Evolutionary conservation across 169 alveolate species (phyloP), one percentile per base, ranked within the genome.

Genomic region (Cryptosporidium ryanae): DNA sequence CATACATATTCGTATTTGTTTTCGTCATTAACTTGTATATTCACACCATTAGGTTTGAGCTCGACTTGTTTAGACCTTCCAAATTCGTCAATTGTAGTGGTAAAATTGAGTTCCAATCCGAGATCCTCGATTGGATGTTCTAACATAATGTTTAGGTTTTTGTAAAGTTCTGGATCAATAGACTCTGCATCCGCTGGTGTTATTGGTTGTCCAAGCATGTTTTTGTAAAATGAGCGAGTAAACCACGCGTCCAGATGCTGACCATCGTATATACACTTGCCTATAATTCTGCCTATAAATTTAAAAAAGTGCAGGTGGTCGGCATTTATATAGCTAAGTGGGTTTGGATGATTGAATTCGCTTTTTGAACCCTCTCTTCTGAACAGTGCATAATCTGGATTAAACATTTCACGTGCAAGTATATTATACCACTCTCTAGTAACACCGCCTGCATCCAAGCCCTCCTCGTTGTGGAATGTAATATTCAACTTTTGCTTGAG

Each of bases 391-490:
- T 98, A 98, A 92, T 96, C 96, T 31, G 99, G 99, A 84, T 98
- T 98, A 90, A 98, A 98, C 95, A 98, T 98, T 91, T 98, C 99
- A 89, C 96, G 95, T 34, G 99, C 97, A 66, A 98, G 91, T 29
- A 97, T 94, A 32, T 95, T 94, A 81, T 96, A 96, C 99, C 99
- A 98, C 91, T 98, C 99, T 87, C 99, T 92, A 38, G 99, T 97
- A 6, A 98, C 95, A 13, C 99, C 99, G 5, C 99, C 99, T 17
- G 99, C 99, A 91, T 98, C 99, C 66, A 98, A 93, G 29, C 99
- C 99, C 84, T 98, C 99, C 90, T 98, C 99, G 46, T 98, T 98
- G 61, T 94, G 94, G 89, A 98, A 98, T 31, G 94, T 90, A 27
- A 98, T 98, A 50, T 93, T 90, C 52, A 98, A 89, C 90, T 96